Base-by-base conservation (phyloP, 495 filamentous ascomycete species). In the Pseudotulostoma volvatum region DNA sequence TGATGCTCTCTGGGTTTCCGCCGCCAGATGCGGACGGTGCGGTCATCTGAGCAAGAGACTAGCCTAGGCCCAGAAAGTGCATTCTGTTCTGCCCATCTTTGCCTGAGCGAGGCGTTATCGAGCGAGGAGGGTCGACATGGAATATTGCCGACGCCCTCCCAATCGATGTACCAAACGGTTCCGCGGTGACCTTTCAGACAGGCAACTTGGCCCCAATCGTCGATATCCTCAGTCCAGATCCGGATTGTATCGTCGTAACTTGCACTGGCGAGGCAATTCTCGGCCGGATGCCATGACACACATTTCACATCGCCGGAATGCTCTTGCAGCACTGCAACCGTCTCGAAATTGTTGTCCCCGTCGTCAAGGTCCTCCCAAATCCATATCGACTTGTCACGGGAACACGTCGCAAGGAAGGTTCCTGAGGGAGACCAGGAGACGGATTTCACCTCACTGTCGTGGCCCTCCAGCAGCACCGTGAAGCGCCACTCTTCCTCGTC, bases 241-340 rank as follows among this genome's bases (percentile, higher is more conserved):
- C 90, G 63, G 18, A 93, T 76, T 9, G 80, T 90, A 46, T 97
- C 81, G 48, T 97, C 90, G 50, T 97, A 97, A 48, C 82, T 88
- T 9, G 66, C 80, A 47, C 77, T 84, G 4, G 84, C 90, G 13
- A 97, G 63, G 37, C 86, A 66, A 42, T 88, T 77, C 47, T 84
- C 76, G 23, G 73, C 70, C 2, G 85, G 83, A 52, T 90, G 81
- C 90, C 90, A 97, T 0, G 74, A 68, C 3, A 97, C 84, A 39
- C 75, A 82, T 53, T 97, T 97, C 28, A 97, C 87, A 54, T 97
- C 90, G 9, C 80, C 87, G 18, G 80, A 81, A 51, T 97, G 90
- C 57, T 96, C 90, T 56, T 77, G 79, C 56, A 95, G 67, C 39
- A 97, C 88, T 0, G 88, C 88, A 4, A 95, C 73, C 4, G 90